A percentile compares a stretch with the other conserved stretches of the same genome.
Conservation (phyloP, 441 rosid genomes). For the Capsella rubella region DNA sequence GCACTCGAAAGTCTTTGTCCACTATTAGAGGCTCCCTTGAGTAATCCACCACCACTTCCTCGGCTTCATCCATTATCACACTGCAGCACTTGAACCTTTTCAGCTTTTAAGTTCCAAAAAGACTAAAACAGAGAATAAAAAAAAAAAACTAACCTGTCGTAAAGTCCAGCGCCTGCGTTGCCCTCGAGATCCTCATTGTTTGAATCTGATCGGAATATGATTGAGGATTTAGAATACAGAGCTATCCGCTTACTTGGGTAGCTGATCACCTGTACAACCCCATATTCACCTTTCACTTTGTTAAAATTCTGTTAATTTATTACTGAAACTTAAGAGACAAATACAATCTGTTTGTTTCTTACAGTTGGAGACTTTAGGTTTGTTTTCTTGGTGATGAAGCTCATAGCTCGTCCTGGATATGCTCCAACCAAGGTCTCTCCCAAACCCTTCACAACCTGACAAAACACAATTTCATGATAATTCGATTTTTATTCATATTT, state of each 20-base stretch:
- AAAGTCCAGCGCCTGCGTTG: conserved; percentile 84
- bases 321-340: conserved; percentile 46
- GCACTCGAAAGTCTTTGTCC: conserved; percentile 54
- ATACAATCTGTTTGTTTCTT: conserved; percentile 37
- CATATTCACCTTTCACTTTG: background rate
- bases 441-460: conserved; percentile 83
- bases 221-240: conserved; percentile 54
- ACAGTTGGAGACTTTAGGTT: conserved; percentile 68
- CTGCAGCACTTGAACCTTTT: conserved; percentile 44
- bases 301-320: background rate
- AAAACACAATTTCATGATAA: background rate
- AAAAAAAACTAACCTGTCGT: conserved; percentile 58
- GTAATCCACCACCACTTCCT: conserved; percentile 60
- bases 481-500: background rate
- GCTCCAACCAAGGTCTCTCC: conserved; percentile 90
- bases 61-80: conserved; percentile 64
- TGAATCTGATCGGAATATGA: conserved; percentile 79
- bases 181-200: conserved; percentile 83
- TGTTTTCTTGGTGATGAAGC: conserved; percentile 70
- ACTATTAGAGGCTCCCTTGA: conserved; percentile 53
- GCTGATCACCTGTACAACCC: conserved; percentile 51
- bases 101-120: background rate
- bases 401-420: conserved; percentile 84
- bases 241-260: conserved; percentile 77
- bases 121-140: conserved; percentile 1